Evolutionary conservation across 352 stramenopile genomes (phyloP), one percentile per base, ranked within the genome.

Genomic region (Globisporangium polare): DNA sequence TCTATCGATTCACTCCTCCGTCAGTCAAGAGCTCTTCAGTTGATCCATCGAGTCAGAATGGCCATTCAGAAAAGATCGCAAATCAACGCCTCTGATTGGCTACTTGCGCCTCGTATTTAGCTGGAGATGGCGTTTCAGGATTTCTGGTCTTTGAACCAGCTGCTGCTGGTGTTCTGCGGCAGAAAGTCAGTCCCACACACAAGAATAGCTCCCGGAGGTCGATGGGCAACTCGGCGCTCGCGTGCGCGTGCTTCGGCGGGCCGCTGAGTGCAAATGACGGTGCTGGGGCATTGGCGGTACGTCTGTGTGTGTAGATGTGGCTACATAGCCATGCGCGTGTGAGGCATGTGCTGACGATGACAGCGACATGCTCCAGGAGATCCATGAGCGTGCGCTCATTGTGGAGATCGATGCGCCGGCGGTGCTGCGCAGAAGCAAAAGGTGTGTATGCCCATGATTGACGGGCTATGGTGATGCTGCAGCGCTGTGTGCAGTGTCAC

Each of bases 221-320:
- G 41, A 72, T 72, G 66, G 66, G 66, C 53, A 69, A 69, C 62
- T 41, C 58, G 18, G 61, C 59, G 54, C 67, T 68, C 47, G 53
- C 62, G 33, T 58, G 46, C 50, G 55, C 66, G 50, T 68, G 56
- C 60, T 63, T 72, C 12, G 52, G 52, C 33, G 41, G 4, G 2
- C 6, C 47, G 24, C 18, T 46, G 18, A 4, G 18, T 46, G 17
- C 41, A 20, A 6, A 17, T 20, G 49, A 7, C 1, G n/a, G 18
- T 35, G 17, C 9, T 12, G 7, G 2, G 2, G 20, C 39, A 22
- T 2, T 45, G 12, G 15, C 2, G 5, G 51, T 66, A 17, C 53
- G 60, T 37, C 6, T 31, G 12, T 45, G 2, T 51, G 3, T 43
- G 29, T 50, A 12, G 27, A 27, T 24, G 47, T 24, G 35, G 12